Evolutionary conservation across 2,329 filamentous ascomycete species (phyloP), one percentile per base, ranked within the genome.

Genomic region (Fusarium secorum): DNA sequence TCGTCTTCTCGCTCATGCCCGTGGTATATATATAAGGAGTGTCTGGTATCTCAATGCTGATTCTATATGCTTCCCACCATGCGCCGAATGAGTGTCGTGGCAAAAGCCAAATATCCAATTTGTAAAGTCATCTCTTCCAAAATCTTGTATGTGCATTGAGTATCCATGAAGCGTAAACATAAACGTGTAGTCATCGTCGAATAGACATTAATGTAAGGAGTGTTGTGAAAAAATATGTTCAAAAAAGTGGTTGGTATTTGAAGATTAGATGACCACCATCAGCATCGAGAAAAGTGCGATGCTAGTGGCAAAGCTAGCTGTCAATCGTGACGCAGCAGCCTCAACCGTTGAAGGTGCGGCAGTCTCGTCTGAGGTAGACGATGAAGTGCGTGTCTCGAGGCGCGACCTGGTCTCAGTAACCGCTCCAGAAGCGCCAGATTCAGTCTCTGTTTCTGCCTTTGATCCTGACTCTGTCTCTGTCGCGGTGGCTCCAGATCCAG

Each of bases 1-100:
- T 32, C 46, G 41, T 59, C 45, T 36, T 32, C 30, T 49, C 33
- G 51, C 38, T 49, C 53, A 22, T 60, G 39, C 57, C 57, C 17
- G 24, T 51, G 44, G 63, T 67, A 67, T 68, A 36, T 57, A 41
- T 42, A 52, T 26, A 75, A 76, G 51, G 74, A 76, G 70, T 68
- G 74, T 73, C 64, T 74, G 71, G 73, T 76, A 75, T 76, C 71
- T 55, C 55, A 67, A 56, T 67, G 39, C 41, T 55, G 18, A 58
- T 66, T 73, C 63, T 64, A 55, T 63, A 64, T 70, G 61, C 60
- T 71, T 68, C 60, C 64, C 49, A 44, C 39, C 41, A 44, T 76
- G 60, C 73, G 74, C 74, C 74, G 57, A 76, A 75, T 48, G 74
- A 76, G 62, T 73, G 74, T 69, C 30, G 20, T 54, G 60, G 64